Evolutionary conservation across 805 yeast species (phyloP), one percentile per base, ranked within the genome.

Genomic region (Spathaspora arborariae): DNA sequence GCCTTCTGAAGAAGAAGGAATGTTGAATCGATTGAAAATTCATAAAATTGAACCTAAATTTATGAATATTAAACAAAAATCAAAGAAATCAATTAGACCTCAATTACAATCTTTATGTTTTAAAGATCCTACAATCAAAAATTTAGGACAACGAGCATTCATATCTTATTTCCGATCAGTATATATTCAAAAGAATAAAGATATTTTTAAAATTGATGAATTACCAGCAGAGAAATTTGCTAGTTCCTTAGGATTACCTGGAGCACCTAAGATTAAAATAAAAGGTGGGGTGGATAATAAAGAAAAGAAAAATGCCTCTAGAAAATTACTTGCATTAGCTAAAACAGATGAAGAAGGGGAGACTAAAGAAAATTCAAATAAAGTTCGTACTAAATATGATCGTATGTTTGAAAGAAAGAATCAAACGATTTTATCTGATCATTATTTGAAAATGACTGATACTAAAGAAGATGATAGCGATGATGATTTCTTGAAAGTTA

Each of bases 351-450:
- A 64, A 1, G 84, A 85, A 47, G 96, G 92, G 46, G 88, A 80
- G 37, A 70, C 58, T 2, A 73, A 65, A 1, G 61, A 49, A 53
- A 20, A 30, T 10, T 13, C 20, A 4, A 19, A 13, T 7, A 56
- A 55, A n/a, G 84, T 82, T 1, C 80, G 90, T 58, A 94, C 97
- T 13, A 92, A 87, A 64, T 88, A 88, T 60, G 99, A 94, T 64
- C 80, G 91, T 51, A 91, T 94, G 96, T 94, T 94, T 67, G 96
- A 89, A 63, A 80, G 99, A 63, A 78, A 87, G 63, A 94, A 94
- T 64, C 98, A 94, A 70, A 85, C 86, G 45, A 95, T 94, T 16
- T 73, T 94, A 44, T 85, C 96, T 42, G 94, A 91, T 56, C 96
- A 92, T 62, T 94, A 90, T 61, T 65, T 82, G 65, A 86, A 82